phyloP scores from a whole-genome alignment of 1,284 basidiomycete genomes.

The Fomitiporia mediterranea region DNA sequence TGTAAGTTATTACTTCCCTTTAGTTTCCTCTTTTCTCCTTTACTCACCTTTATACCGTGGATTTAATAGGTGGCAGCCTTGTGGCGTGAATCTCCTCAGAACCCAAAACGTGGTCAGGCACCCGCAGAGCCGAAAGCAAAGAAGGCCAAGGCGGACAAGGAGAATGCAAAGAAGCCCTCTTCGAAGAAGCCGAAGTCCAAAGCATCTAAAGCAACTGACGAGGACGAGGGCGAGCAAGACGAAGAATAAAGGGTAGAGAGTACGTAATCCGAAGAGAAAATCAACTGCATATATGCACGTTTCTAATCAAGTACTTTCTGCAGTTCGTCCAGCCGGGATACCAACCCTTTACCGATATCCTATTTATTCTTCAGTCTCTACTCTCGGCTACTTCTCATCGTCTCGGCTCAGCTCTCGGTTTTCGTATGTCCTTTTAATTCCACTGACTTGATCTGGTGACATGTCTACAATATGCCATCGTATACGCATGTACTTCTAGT shows the following conservation, averaged over 20 bases:
- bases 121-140: conserved; percentile 31
- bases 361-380: background rate
- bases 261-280: too few species aligned
- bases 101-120: conserved; percentile 52
- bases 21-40: background rate
- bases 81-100: conserved; percentile 54
- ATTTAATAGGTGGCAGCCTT: conserved; percentile 42
- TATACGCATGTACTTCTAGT: conserved; percentile 3
- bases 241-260: conserved; percentile 1
- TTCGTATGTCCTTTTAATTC: background rate
- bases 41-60: conserved; percentile 1
- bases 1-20: conserved; percentile 30
- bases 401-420: background rate
- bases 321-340: too few species aligned
- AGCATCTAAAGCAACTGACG: background rate
- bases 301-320: too few species aligned
- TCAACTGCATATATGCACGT: background rate
- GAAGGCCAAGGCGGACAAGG: conserved; percentile 30
- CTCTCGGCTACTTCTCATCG: too few species aligned
- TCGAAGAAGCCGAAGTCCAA: conserved; percentile 26
- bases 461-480: background rate
- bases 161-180: conserved; percentile 22
- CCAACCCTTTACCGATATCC: background rate
- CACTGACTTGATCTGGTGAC: background rate
- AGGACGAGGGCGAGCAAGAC: background rate